A percentile compares a stretch with the other conserved stretches of the same genome.
These are phyloP conservation scores for Penicillium sp. DNA, from an alignment of 2,329 filamentous ascomycete genomes.

Conservation along the genomic window DNA sequence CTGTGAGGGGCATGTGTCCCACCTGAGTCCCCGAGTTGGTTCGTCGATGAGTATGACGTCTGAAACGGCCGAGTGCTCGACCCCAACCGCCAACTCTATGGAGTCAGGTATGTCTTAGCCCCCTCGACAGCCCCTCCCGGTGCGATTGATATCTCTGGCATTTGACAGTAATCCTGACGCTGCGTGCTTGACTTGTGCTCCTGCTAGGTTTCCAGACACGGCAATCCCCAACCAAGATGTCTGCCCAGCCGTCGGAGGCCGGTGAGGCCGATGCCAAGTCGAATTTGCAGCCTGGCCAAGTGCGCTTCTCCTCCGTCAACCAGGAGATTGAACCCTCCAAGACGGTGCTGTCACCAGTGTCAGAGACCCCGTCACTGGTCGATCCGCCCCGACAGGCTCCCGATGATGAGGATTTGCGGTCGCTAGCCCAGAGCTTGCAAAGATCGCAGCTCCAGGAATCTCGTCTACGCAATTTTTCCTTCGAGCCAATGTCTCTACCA, in stretches of 20 bases:
- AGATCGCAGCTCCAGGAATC: slow-evolving; percentile 77
- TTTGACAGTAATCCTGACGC: slow-evolving; percentile 12
- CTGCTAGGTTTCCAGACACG: slow-evolving; percentile 25
- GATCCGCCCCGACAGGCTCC: slow-evolving; percentile 30
- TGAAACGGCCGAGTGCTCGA: slow-evolving; percentile 34
- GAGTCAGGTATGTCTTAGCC: slow-evolving; percentile 38
- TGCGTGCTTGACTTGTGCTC: slow-evolving; percentile 11
- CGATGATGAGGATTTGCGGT: slow-evolving; percentile 67
- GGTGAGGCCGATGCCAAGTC: slow-evolving; percentile 35
- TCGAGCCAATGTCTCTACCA: slow-evolving; percentile 88
- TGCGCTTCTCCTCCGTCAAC: slow-evolving; percentile 72
- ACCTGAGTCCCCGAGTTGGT: slow-evolving; percentile 24
- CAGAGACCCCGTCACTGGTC: slow-evolving; percentile 13
- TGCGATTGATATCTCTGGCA: slow-evolving; percentile 3
- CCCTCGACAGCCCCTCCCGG: slow-evolving; percentile 2
- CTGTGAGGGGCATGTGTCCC: slow-evolving; percentile 42
- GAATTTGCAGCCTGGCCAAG: slow-evolving; percentile 46
- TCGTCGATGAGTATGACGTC: slow-evolving; percentile 42
- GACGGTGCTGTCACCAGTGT: slow-evolving; percentile 31
- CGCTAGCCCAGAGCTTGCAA: slow-evolving; percentile 72
- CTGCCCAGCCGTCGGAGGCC: slow-evolving; percentile 29
- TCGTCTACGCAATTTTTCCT: slow-evolving; percentile 83
- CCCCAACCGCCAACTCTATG: slow-evolving; percentile 31
- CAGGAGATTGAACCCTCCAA: slow-evolving; percentile 67
- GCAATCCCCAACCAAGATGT: slow-evolving; percentile 29